Evolutionary conservation across 2,329 filamentous ascomycete species (phyloP).

Genomic region (Calonectria ilicicola): DNA sequence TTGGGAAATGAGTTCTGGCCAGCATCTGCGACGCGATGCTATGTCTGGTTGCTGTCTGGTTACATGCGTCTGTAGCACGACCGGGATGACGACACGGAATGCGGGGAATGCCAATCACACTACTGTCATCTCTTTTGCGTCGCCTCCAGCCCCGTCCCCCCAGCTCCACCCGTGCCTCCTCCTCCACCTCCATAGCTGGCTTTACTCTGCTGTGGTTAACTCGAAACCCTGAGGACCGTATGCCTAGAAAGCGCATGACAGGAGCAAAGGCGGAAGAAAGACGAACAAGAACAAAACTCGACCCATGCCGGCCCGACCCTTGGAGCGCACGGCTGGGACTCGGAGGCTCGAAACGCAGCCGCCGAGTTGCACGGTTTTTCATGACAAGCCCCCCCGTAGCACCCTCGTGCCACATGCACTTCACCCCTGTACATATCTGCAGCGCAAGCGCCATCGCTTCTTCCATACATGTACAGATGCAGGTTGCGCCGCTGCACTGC

Average conservation of each 20-base stretch:
- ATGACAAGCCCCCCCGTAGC: neutral
- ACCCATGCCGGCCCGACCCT: neutral
- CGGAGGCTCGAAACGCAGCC: neutral
- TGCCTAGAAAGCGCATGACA: neutral
- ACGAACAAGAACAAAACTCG: neutral
- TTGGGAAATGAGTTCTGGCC: conserved; percentile 14
- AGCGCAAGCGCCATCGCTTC: conserved; percentile 14
- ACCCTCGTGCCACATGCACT: conserved; percentile 8
- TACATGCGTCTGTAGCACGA: conserved; percentile 38
- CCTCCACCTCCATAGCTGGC: neutral
- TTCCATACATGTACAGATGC: conserved; percentile 7
- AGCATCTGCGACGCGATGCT: conserved; percentile 24
- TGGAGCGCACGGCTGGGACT: neutral
- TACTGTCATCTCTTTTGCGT: conserved; percentile 16
- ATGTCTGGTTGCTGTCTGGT: conserved; percentile 41
- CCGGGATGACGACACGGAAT: conserved; percentile 51
- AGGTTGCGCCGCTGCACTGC: conserved; percentile 3
- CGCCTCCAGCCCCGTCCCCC: neutral
- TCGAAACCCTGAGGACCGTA: neutral
- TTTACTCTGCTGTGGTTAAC: neutral
- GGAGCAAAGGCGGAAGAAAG: neutral
- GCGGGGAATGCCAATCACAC: conserved; percentile 43
- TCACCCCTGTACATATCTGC: conserved; percentile 9
- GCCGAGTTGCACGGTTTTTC: neutral
- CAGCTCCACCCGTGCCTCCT: conserved; percentile 8